A percentile compares a stretch with the other conserved stretches of the same genome.
Evolutionary conservation across 176 grass and related monocot genomes (phyloP).

Genomic region (Pharus latifolius): DNA sequence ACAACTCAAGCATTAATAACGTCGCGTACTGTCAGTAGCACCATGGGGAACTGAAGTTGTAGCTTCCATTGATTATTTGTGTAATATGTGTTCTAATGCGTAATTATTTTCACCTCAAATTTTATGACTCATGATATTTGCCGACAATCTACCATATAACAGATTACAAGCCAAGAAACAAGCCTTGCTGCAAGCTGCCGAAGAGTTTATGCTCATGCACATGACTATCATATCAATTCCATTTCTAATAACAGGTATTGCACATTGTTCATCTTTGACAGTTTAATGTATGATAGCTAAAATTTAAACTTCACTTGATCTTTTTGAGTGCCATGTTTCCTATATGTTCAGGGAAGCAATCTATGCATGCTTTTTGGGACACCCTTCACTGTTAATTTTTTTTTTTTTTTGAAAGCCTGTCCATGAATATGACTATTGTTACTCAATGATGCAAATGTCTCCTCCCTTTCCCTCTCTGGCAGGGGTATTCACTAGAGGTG

Average conservation of each 20-base stretch:
- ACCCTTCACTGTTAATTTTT: too few relatives aligned
- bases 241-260: conserved; percentile 95
- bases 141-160: background rate
- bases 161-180: conserved; percentile 77
- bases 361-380: too few relatives aligned
- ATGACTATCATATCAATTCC: conserved; percentile 99
- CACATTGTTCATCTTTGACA: conserved; percentile 6
- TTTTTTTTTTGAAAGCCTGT: too few relatives aligned
- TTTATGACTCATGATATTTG: conserved; percentile 14
- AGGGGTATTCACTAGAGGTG: too few relatives aligned
- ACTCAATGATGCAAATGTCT: too few relatives aligned
- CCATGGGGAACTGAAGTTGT: background rate
- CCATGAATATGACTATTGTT: too few relatives aligned
- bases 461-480: too few relatives aligned
- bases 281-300: background rate
- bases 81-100: background rate
- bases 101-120: background rate
- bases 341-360: too few relatives aligned
- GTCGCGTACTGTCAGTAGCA: too few relatives aligned
- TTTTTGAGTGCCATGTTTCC: too few relatives aligned
- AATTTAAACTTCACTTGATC: too few relatives aligned
- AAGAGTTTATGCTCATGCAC: conserved; percentile 93
- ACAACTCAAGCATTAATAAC: too few relatives aligned
- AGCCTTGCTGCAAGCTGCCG: conserved; percentile 59
- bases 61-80: background rate